A percentile compares a stretch with the other conserved stretches of the same genome.
Conservation (phyloP, 768 basidiomycete species). For the Hygrocybe coccinea region DNA sequence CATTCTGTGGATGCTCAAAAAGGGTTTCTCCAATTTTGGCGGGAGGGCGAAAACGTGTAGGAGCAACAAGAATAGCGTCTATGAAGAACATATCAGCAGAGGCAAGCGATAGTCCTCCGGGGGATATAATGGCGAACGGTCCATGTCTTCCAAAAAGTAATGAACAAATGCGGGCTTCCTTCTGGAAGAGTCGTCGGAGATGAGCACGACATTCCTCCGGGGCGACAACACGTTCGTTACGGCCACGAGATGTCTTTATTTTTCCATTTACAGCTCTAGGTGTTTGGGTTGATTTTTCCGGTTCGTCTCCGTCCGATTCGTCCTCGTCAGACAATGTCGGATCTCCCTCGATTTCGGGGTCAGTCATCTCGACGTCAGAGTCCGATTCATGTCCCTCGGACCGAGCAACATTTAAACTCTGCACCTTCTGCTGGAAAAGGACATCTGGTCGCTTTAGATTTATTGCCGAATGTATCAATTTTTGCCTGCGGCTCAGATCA, state of each 20-base stretch:
- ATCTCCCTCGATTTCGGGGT: constrained; percentile 46
- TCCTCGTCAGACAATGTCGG: constrained; percentile 47
- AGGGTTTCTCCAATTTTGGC: constrained; percentile 85
- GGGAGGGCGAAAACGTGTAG: constrained; percentile 94
- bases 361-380: constrained; percentile 48
- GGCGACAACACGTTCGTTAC: constrained; percentile 86
- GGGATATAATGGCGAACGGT: constrained; percentile 59
- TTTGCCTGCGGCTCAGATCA: constrained; percentile 78
- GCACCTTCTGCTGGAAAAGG: constrained; percentile 44
- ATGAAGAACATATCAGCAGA: constrained; percentile 97
- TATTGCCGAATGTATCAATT: constrained; percentile 37
- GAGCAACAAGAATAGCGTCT: constrained; percentile 85
- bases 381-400: constrained; percentile 29
- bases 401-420: constrained; percentile 18
- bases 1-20: constrained; percentile 96
- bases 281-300: constrained; percentile 29
- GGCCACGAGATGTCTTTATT: constrained; percentile 68
- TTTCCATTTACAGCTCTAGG: constrained; percentile 74
- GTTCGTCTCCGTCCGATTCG: constrained; percentile 41
- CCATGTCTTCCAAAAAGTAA: constrained; percentile 93
- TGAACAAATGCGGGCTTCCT: constrained; percentile 76
- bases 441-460: constrained; percentile 73
- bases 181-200: constrained; percentile 79
- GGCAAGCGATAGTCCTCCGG: constrained; percentile 59
- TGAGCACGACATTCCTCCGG: constrained; percentile 94